Evolutionary conservation across 2,329 filamentous ascomycete genomes (phyloP).

Genomic region (Pseudogymnoascus pannorum): DNA sequence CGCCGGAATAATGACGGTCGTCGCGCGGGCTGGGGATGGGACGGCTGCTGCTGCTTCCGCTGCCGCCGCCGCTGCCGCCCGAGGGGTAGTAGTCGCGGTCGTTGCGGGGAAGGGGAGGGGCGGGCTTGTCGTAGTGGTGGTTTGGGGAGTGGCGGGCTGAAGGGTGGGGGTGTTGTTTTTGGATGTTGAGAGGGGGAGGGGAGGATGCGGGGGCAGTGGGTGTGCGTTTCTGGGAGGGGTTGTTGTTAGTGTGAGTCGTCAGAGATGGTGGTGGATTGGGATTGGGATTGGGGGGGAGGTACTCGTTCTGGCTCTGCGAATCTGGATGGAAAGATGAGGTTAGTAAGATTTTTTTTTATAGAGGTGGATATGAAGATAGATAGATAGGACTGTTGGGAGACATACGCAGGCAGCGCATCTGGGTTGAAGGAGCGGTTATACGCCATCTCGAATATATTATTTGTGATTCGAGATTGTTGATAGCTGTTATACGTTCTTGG

Average conservation of each 20-base stretch:
- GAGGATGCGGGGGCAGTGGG: neutral
- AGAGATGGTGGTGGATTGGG: neutral
- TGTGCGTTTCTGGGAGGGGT: constrained; percentile 3
- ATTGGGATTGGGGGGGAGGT: no score
- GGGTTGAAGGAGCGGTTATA: constrained; percentile 93
- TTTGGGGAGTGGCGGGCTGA: no score
- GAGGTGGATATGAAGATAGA: neutral
- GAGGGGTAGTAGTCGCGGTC: constrained; percentile 25
- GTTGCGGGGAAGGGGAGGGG: constrained; percentile 35
- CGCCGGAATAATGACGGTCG: neutral
- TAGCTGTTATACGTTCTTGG: neutral
- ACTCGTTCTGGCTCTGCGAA: constrained; percentile 45
- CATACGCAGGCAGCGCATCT: constrained; percentile 87
- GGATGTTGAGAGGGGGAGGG: constrained; percentile 9
- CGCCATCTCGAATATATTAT: constrained; percentile 55
- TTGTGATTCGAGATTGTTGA: neutral
- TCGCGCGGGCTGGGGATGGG: constrained; percentile 1
- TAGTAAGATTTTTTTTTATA: constrained; percentile 20
- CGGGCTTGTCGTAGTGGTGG: constrained; percentile 44
- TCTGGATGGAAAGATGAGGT: constrained; percentile 29
- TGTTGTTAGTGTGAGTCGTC: neutral
- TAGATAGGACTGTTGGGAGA: constrained; percentile 17
- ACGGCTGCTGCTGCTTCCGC: constrained; percentile 12
- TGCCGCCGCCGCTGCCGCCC: neutral
- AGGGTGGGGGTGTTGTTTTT: constrained; percentile 12